Conservation (phyloP, 106 monocot species). For the Triglochin maritima region DNA sequence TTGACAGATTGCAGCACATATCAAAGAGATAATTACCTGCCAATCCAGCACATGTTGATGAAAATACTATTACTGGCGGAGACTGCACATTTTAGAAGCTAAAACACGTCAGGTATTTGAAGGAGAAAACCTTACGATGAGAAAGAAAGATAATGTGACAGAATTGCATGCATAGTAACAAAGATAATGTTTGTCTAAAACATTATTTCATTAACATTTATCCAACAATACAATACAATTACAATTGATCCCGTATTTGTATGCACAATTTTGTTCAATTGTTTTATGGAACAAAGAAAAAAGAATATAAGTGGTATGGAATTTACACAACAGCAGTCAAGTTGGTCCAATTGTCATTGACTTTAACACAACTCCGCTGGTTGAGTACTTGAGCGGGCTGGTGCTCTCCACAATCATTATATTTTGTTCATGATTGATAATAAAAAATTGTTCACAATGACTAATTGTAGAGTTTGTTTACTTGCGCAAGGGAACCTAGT, state of each 20-base stretch:
- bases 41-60: constrained; percentile 73
- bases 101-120: neutral
- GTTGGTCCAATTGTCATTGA: no score
- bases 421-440: no score
- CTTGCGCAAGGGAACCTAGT: no score
- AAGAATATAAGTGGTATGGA: no score
- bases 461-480: no score
- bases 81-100: constrained; percentile 24
- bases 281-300: neutral
- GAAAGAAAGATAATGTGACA: neutral
- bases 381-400: no score
- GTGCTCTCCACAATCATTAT: no score
- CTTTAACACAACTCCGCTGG: no score
- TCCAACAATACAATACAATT: neutral
- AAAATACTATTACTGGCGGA: constrained; percentile 63
- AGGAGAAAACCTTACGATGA: neutral
- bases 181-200: neutral
- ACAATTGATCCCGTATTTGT: neutral
- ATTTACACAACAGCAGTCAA: no score
- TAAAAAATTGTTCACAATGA: no score
- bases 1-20: neutral
- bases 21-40: constrained; percentile 24
- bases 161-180: neutral
- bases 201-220: neutral
- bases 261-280: neutral